A percentile compares a stretch with the other conserved stretches of the same genome.
Evolutionary conservation across 306 rosid genomes (phyloP).

Genomic region (Carpinus fangiana): DNA sequence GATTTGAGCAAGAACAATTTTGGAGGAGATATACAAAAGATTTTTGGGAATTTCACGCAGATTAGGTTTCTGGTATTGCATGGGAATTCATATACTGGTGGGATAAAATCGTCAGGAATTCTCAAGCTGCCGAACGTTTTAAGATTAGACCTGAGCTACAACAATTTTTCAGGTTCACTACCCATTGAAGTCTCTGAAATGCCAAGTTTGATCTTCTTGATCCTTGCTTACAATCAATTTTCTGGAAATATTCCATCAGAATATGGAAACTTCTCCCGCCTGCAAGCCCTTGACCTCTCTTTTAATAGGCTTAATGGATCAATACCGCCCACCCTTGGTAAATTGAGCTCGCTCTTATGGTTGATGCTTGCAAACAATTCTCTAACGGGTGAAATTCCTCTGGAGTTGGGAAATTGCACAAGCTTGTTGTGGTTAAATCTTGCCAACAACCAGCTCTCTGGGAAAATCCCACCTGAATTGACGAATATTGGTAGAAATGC

Average conservation of each 20-base stretch:
- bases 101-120: slow-evolving; percentile 67
- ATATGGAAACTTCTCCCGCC: slow-evolving; percentile 48
- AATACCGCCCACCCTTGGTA: slow-evolving; percentile 77
- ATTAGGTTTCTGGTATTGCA: slow-evolving; percentile 70
- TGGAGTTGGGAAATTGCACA: slow-evolving; percentile 69
- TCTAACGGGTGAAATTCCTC: slow-evolving; percentile 67
- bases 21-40: slow-evolving; percentile 61
- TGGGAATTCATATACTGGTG: slow-evolving; percentile 64
- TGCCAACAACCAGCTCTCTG: slow-evolving; percentile 71
- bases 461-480: slow-evolving; percentile 66
- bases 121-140: slow-evolving; percentile 56
- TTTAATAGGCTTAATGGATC: slow-evolving; percentile 66
- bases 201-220: slow-evolving; percentile 59
- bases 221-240: slow-evolving; percentile 76
- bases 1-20: slow-evolving; percentile 81
- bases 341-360: slow-evolving; percentile 80
- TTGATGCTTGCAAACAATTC: slow-evolving; percentile 85
- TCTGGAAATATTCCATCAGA: slow-evolving; percentile 63
- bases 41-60: slow-evolving; percentile 69
- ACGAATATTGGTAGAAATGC: slow-evolving; percentile 63
- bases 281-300: slow-evolving; percentile 85
- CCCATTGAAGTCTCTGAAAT: slow-evolving; percentile 67
- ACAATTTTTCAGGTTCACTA: slow-evolving; percentile 71
- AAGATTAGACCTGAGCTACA: slow-evolving; percentile 69
- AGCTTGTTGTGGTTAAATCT: slow-evolving; percentile 95